Evolutionary conservation across 1,284 basidiomycete genomes (phyloP).

Genomic region (Athelia psychrophila): DNA sequence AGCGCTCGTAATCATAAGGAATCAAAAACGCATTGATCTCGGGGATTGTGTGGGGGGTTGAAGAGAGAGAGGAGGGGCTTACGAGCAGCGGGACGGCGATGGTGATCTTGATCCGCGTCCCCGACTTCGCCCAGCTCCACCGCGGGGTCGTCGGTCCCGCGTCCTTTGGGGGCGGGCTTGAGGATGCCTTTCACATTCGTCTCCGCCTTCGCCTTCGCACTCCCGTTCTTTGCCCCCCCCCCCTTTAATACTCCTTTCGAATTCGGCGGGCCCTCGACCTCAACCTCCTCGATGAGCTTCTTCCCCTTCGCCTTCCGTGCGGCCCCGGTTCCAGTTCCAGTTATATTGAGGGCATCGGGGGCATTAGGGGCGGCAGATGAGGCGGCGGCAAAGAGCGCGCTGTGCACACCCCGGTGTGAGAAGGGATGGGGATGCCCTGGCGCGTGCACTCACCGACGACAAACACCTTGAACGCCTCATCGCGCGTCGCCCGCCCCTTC

Average conservation of each 20-base stretch:
- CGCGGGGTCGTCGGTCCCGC: conserved; percentile 7
- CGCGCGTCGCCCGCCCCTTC: too few species aligned
- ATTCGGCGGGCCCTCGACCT: neutral
- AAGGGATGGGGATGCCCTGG: neutral
- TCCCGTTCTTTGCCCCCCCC: neutral
- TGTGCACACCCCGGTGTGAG: conserved; percentile 18
- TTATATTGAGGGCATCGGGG: too few species aligned
- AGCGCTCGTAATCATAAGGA: neutral
- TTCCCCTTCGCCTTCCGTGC: conserved; percentile 1
- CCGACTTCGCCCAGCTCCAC: conserved; percentile 29
- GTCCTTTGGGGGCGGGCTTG: conserved; percentile 12
- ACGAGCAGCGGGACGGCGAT: conserved; percentile 32
- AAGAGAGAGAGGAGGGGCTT: conserved; percentile 11
- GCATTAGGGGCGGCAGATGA: conserved; percentile 6
- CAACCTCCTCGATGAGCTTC: conserved; percentile 30
- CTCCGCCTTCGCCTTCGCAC: neutral
- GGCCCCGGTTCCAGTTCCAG: too few species aligned
- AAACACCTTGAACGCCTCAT: too few species aligned
- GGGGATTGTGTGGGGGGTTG: neutral
- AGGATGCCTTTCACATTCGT: conserved; percentile 21
- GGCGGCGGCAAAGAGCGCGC: conserved; percentile 20
- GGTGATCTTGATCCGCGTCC: conserved; percentile 22
- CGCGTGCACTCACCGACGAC: too few species aligned
- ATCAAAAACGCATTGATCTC: neutral
- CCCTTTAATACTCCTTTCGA: neutral